These are phyloP conservation scores for Chiua sp. DNA, from an alignment of 1,284 basidiomycete species.

Conservation along the genomic window DNA sequence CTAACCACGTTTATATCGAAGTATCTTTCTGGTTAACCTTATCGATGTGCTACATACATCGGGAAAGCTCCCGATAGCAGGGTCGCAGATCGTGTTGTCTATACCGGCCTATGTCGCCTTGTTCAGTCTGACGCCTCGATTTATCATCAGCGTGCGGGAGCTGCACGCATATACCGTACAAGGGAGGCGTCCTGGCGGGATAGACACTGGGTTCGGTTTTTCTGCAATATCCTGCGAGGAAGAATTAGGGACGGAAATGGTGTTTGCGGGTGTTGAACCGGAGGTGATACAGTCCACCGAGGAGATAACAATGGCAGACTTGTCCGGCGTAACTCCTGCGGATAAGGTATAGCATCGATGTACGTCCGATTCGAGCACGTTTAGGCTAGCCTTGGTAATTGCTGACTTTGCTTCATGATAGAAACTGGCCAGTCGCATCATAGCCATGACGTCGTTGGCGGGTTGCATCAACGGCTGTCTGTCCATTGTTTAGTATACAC, in stretches of 20 bases:
- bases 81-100: neutral
- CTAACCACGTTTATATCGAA: neutral
- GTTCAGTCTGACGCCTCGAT: neutral
- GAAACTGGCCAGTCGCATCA: neutral
- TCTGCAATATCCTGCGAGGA: neutral
- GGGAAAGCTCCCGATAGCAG: neutral
- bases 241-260: neutral
- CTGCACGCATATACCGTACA: neutral
- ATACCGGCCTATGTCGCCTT: neutral
- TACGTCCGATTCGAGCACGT: neutral
- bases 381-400: neutral
- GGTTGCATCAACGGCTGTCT: no score
- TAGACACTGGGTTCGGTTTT: neutral
- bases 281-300: neutral
- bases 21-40: neutral
- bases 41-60: neutral
- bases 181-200: neutral
- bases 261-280: neutral
- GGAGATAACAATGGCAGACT: neutral
- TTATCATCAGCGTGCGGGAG: slow-evolving; percentile 2
- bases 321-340: neutral
- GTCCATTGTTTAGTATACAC: no score
- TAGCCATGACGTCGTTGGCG: no score
- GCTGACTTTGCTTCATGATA: neutral
- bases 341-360: no score